Evolutionary conservation across 2,329 filamentous ascomycete species (phyloP), one percentile per base, ranked within the genome.

Genomic region (Aspergillus sp.): DNA sequence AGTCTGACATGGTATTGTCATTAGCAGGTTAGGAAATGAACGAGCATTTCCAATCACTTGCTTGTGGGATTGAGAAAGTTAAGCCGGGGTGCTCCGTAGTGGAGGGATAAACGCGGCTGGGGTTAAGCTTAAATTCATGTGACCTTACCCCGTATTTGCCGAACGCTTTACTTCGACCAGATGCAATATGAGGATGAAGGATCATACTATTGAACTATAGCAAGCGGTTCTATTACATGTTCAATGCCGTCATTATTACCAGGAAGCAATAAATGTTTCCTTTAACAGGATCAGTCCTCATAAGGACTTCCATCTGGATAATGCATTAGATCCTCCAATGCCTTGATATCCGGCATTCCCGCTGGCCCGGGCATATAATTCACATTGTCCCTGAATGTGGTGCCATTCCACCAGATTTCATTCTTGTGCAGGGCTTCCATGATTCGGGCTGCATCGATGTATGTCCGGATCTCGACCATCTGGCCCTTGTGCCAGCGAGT

Each of bases 391-490:
- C 60, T 53, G 13, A 49, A 44, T 2, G 59, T 63, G 5, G 58
- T 60, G 2, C 56, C 58, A 53, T 66, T 66, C 59, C 58, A 63
- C 63, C 63, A 65, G 25, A 64, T 51, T 44, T 65, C 62, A 27
- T 65, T 65, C 51, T 64, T 63, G 27, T 60, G 52, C 33, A 66
- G 47, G 2, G 55, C 59, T 2, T 64, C 56, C 48, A 55, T 62
- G 22, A 65, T 63, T 25, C 46, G 52, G 2, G 56, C 53, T 10
- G 60, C 52, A 22, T 66, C 63, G 15, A 65, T 62, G 38, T 62
- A 66, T 1, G 63, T 65, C 5, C 63, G 59, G 2, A 65, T 60
- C 47, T 66, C 62, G 6, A 64, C 59, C 61, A 66, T 66, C 43
- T 66, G 61, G 3, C 54, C 55, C 4, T 50, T 23, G 44, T 62